These are phyloP conservation scores for Gossypium aridum DNA, from an alignment of 441 rosid species.

Conservation along the genomic window DNA sequence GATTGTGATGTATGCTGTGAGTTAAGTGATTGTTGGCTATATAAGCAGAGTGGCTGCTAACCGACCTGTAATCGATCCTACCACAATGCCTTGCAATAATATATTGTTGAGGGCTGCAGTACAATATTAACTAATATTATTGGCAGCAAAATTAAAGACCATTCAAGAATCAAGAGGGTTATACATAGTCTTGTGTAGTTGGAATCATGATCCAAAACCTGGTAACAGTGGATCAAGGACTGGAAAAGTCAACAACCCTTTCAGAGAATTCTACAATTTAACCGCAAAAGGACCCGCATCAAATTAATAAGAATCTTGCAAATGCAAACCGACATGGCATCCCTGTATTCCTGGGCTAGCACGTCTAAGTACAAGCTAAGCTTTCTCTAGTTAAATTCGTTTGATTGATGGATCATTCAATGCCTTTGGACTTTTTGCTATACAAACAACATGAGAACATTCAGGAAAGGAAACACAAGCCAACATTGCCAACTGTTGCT, in stretches of 20 bases:
- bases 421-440: neutral
- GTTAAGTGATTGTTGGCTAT: constrained; percentile 78
- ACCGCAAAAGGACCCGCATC: neutral
- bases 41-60: constrained; percentile 55
- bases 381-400: neutral
- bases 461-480: neutral
- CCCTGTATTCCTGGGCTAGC: neutral
- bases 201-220: neutral
- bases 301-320: neutral
- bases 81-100: neutral
- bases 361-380: neutral
- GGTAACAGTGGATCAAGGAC: neutral
- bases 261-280: too few relatives aligned
- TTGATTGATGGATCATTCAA: neutral
- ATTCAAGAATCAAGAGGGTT: neutral
- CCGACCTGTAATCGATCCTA: constrained; percentile 56
- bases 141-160: neutral
- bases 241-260: too few relatives aligned
- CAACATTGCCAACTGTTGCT: neutral
- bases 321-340: neutral
- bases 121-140: neutral
- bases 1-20: constrained; percentile 51
- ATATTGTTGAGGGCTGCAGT: neutral
- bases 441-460: neutral
- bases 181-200: neutral